phyloP scores from a whole-genome alignment of 495 filamentous ascomycete species.

The Talaromyces nanjingensis region DNA sequence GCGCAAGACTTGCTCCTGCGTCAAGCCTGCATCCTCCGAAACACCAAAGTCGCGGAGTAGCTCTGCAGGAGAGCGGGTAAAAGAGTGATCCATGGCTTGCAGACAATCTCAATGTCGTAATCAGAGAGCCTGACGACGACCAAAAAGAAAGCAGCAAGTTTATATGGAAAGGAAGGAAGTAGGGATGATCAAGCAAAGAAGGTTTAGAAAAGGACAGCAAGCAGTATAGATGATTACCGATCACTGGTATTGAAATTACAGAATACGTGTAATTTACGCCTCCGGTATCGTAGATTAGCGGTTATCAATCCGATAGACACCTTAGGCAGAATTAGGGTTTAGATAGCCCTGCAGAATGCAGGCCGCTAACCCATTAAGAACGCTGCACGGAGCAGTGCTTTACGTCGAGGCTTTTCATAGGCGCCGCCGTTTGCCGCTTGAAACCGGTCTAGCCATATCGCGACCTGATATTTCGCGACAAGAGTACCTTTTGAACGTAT shows the following conservation, averaged over 20 bases:
- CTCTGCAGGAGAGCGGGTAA: conserved; percentile 57
- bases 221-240: neutral
- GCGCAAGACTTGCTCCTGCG: conserved; percentile 56
- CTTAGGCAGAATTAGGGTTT: neutral
- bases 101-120: conserved; percentile 1
- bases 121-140: conserved; percentile 1
- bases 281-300: neutral
- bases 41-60: conserved; percentile 68
- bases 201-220: conserved; percentile 1
- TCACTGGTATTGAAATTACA: neutral
- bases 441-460: neutral
- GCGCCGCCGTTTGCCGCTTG: conserved; percentile 4
- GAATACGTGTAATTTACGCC: neutral
- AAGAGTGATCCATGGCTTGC: conserved; percentile 69
- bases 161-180: conserved; percentile 12
- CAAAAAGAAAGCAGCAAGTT: neutral
- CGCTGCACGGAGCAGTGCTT: neutral
- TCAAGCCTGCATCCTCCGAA: conserved; percentile 59
- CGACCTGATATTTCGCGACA: neutral
- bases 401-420: neutral
- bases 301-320: neutral
- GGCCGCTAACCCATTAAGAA: neutral
- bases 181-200: conserved; percentile 11
- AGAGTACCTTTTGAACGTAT: neutral
- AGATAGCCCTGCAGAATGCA: neutral